Evolutionary conservation across 1,284 basidiomycete species (phyloP).

Genomic region (Phellinidium pouzarii): DNA sequence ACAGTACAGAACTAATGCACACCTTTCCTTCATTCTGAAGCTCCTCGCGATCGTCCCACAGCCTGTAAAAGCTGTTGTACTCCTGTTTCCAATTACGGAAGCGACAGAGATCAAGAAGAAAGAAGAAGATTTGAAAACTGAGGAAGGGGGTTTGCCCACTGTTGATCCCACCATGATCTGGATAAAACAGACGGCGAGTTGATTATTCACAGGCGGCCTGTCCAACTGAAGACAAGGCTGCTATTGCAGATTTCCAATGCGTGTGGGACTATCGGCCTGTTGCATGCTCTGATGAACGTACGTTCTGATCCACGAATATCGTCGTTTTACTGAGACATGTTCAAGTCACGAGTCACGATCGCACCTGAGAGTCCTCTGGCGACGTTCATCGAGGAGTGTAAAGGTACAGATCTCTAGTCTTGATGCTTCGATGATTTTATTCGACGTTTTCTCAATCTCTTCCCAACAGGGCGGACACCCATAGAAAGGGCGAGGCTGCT

Average conservation of each 20-base stretch:
- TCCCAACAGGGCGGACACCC: slow-evolving; percentile 53
- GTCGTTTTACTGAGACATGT: background rate
- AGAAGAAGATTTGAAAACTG: slow-evolving; percentile 51
- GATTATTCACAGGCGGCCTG: background rate
- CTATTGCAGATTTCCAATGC: slow-evolving; percentile 72
- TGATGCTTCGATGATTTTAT: slow-evolving; percentile 12
- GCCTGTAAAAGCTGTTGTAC: slow-evolving; percentile 74
- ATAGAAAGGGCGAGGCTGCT: slow-evolving; percentile 69
- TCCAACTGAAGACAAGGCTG: background rate
- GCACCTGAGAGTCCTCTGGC: slow-evolving; percentile 50
- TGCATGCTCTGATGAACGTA: slow-evolving; percentile 76
- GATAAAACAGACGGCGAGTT: slow-evolving; percentile 68
- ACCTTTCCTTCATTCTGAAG: slow-evolving; percentile 30
- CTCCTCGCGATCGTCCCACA: slow-evolving; percentile 61
- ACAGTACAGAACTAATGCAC: background rate
- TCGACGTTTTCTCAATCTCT: slow-evolving; percentile 15
- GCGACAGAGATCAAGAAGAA: slow-evolving; percentile 43
- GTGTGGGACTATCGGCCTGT: slow-evolving; percentile 83
- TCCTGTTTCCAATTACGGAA: slow-evolving; percentile 73
- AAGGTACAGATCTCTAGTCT: slow-evolving; percentile 33
- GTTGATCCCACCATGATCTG: slow-evolving; percentile 61
- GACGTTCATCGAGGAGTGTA: slow-evolving; percentile 57
- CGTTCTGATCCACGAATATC: slow-evolving; percentile 23
- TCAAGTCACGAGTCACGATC: slow-evolving; percentile 52
- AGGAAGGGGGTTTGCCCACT: slow-evolving; percentile 40